A percentile compares a stretch with the other conserved stretches of the same genome.
These are phyloP conservation scores for Brassica cretica DNA, from an alignment of 345 rosid genomes.

Conservation along the genomic window DNA sequence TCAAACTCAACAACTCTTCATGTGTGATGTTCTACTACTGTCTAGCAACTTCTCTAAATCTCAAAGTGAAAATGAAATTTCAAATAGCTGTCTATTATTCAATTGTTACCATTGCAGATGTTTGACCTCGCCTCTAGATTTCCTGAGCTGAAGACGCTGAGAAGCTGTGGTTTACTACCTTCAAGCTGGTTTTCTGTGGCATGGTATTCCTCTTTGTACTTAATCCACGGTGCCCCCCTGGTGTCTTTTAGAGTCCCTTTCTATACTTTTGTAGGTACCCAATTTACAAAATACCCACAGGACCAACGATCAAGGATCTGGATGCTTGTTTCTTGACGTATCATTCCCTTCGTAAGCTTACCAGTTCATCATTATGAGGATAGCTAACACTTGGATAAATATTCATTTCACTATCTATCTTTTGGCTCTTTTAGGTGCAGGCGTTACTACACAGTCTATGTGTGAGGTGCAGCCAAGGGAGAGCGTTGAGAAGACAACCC, in stretches of 20 bases:
- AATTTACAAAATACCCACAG: conserved; percentile 88
- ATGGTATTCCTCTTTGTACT: conserved; percentile 50
- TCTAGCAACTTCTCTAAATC: neutral
- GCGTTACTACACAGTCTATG: conserved; percentile 33
- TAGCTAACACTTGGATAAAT: neutral
- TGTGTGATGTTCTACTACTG: neutral
- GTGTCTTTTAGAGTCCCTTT: conserved; percentile 1
- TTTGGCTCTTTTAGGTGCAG: conserved; percentile 32
- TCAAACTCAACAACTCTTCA: neutral
- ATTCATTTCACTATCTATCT: conserved; percentile 13
- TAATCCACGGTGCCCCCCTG: neutral
- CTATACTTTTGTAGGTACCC: conserved; percentile 62
- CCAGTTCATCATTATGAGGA: conserved; percentile 1
- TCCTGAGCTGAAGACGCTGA: conserved; percentile 62
- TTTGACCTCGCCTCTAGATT: conserved; percentile 60
- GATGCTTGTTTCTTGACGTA: conserved; percentile 95
- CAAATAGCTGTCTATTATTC: neutral
- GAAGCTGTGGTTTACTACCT: conserved; percentile 72
- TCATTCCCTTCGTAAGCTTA: conserved; percentile 66
- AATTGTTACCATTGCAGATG: conserved; percentile 48
- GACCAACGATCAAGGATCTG: conserved; percentile 81
- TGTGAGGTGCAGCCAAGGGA: conserved; percentile 20
- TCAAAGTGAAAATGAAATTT: neutral
- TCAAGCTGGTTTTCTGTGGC: conserved; percentile 96
- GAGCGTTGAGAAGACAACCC: conserved; percentile 42